phyloP scores from a whole-genome alignment of 176 grass and related monocot genomes.

The Bromus sterilis region DNA sequence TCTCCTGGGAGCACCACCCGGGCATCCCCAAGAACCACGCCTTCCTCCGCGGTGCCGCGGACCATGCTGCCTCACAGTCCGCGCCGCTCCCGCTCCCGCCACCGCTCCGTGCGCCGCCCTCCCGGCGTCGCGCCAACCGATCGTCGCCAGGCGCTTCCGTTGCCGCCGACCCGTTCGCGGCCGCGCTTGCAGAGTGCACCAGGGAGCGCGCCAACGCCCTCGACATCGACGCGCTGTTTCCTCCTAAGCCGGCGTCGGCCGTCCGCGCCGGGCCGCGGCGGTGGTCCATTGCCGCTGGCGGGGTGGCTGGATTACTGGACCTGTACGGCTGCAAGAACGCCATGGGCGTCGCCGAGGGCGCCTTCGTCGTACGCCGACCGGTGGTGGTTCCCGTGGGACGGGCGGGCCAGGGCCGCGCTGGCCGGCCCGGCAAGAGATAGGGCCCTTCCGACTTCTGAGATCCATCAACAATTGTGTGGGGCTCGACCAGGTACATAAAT shows the following conservation, averaged over 20 bases:
- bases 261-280: background rate
- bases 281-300: constrained; percentile 1
- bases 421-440: constrained; percentile 27
- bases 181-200: constrained; percentile 43
- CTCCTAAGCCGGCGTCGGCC: background rate
- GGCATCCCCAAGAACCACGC: constrained; percentile 63
- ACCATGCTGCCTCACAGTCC: background rate
- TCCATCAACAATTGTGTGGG: background rate
- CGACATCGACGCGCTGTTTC: constrained; percentile 32
- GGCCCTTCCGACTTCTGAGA: background rate
- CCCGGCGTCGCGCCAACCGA: background rate
- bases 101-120: background rate
- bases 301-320: constrained; percentile 37
- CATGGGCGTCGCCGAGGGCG: constrained; percentile 47
- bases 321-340: constrained; percentile 63
- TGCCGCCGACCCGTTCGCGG: constrained; percentile 32
- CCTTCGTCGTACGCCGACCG: constrained; percentile 45
- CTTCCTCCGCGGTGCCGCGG: background rate
- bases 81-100: constrained; percentile 26
- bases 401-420: background rate
- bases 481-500: constrained; percentile 50
- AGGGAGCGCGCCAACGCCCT: constrained; percentile 14
- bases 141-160: background rate
- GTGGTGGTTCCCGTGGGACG: constrained; percentile 16
- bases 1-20: constrained; percentile 95